Conservation (phyloP, 352 stramenopile genomes). For the Plasmopara halstedii region DNA sequence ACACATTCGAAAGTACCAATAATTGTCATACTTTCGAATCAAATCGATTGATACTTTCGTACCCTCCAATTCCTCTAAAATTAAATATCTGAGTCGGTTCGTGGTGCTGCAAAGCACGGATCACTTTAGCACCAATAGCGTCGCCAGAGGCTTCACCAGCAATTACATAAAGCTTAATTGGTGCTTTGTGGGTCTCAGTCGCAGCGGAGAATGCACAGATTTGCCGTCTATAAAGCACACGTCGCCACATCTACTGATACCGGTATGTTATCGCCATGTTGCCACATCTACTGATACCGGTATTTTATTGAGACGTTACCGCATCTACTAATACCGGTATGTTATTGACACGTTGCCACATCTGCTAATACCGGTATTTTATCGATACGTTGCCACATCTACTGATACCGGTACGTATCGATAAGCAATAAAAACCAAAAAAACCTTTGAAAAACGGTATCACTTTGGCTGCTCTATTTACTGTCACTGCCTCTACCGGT, state of each 20-base stretch:
- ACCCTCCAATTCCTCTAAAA: slow-evolving; percentile 61
- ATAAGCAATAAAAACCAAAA: too few relatives aligned
- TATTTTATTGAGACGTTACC: not conserved
- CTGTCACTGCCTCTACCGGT: slow-evolving; percentile 4
- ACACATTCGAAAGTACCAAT: too few relatives aligned
- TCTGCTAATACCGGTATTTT: not conserved
- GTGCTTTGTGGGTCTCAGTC: not conserved
- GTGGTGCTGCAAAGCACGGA: slow-evolving; percentile 35
- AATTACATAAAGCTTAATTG: slow-evolving; percentile 50
- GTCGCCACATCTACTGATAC: slow-evolving; percentile 10
- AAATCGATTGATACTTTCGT: slow-evolving; percentile 2
- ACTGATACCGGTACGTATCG: too few relatives aligned
- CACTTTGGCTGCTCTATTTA: slow-evolving; percentile 28
- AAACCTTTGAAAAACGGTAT: slow-evolving; percentile 1
- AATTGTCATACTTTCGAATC: not conserved
- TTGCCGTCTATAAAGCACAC: slow-evolving; percentile 1
- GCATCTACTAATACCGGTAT: too few relatives aligned
- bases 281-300: not conserved
- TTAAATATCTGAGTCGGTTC: slow-evolving; percentile 15
- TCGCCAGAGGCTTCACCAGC: slow-evolving; percentile 68
- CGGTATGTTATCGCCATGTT: not conserved
- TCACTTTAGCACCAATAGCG: slow-evolving; percentile 66
- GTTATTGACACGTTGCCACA: not conserved
- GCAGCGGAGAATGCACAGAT: slow-evolving; percentile 13
- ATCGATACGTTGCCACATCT: not conserved